Base-by-base conservation (phyloP, 345 rosid species). In the Conringia planisiliqua region DNA sequence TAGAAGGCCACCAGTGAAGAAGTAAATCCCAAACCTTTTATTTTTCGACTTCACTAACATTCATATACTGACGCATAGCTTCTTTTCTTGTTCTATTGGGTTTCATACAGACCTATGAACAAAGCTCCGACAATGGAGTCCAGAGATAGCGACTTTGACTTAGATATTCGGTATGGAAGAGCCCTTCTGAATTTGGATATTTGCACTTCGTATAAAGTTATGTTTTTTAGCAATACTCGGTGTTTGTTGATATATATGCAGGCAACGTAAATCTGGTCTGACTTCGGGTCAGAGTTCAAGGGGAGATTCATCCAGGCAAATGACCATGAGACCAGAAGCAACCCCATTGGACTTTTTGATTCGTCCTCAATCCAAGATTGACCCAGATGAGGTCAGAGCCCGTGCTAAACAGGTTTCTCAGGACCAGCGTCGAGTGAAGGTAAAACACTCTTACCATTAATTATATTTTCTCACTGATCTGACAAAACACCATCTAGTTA, bases 281-380 rank as follows among this genome's bases (percentile, higher is more conserved):
- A 84, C 91, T 68, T 88, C 84, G 4, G 81, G 85, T 26, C 85
- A 84, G 62, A 88, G 83, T 62, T 83, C 98, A 20, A 84, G 89
- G 71, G 86, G 86, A 58, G 97, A 90, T 54, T 76, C 90, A 54
- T 89, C 87, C n/a, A 82, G 90, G 70, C 83, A 83, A 39, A 88
- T 82, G 72, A 84, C 99, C 24, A 79, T 97, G 14, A 86, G 97
- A 74, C 99, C 99, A 38, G 99, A 95, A 81, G 97, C 99, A 59
- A 86, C 99, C 16, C 93, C 97, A 13, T 70, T 95, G 85, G 99
- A 95, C 82, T 95, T 89, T 75, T 14, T 87, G 26, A 88, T 92
- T 74, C 99, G 99, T 44, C 99, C 97, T 54, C 97, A 90, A 66
- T 95, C 99, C 51, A 95, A 95, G 86, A 79, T 95, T 82, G 99